These are phyloP conservation scores for Baorangia bicolor DNA, from an alignment of 768 basidiomycete species.

Conservation along the genomic window DNA sequence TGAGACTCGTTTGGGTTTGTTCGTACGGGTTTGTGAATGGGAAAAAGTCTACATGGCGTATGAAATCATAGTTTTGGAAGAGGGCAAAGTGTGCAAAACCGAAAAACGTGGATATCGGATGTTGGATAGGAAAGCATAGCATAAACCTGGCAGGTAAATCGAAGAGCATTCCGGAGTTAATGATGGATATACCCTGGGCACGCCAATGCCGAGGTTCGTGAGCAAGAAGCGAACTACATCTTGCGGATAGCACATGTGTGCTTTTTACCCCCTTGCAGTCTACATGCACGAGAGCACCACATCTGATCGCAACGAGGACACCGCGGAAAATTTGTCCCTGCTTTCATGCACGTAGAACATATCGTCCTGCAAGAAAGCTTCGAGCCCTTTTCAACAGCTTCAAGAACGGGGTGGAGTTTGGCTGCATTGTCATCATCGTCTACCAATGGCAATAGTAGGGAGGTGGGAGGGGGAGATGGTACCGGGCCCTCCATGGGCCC, in stretches of 20 bases:
- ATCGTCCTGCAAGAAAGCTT: conserved; percentile 42
- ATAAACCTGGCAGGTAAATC: not conserved
- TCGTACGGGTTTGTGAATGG: not conserved
- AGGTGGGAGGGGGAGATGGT: conserved; percentile 5
- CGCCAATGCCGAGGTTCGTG: not conserved
- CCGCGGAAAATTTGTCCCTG: conserved; percentile 57
- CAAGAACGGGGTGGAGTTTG: conserved; percentile 45
- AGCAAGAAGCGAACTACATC: conserved; percentile 4
- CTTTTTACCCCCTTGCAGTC: conserved; percentile 50
- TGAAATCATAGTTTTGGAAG: not conserved
- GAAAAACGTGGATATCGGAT: not conserved
- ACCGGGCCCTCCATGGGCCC: conserved; percentile 6
- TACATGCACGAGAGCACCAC: conserved; percentile 67
- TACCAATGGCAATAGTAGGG: conserved; percentile 20
- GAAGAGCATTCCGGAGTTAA: too few species aligned
- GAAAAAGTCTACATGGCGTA: not conserved
- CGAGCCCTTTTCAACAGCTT: conserved; percentile 51
- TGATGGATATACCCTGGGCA: not conserved
- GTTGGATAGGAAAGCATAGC: not conserved
- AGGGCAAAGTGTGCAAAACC: not conserved
- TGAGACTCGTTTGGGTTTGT: not conserved
- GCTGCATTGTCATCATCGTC: conserved; percentile 6
- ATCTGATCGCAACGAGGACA: conserved; percentile 56
- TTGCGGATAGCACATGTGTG: conserved; percentile 42
- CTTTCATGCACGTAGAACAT: conserved; percentile 55